Percentiles rank a stretch among this genome's conserved stretches.
Evolutionary conservation across 352 stramenopile species (phyloP).

Genomic region (Phytophthora syringae): DNA sequence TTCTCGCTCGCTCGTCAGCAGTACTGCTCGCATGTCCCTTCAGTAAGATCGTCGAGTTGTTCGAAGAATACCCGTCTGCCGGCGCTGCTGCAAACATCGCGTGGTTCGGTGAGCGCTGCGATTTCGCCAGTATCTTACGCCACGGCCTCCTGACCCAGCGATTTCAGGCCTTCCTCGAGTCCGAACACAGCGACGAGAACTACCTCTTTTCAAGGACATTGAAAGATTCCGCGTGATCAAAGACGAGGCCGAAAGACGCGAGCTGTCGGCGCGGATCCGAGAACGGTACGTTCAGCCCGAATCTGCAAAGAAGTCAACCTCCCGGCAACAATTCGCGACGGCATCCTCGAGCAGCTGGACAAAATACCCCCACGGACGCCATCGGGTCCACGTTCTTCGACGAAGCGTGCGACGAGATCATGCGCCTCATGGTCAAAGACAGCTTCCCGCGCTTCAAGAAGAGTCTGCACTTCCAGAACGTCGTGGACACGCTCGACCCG

Average conservation of each 20-base stretch:
- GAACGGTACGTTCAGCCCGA: constrained; percentile 65
- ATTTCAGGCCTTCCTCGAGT: constrained; percentile 70
- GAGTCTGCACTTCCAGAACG: constrained; percentile 64
- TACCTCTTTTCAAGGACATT: constrained; percentile 78
- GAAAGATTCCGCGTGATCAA: constrained; percentile 50
- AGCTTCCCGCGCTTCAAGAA: constrained; percentile 86
- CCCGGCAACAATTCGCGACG: constrained; percentile 63
- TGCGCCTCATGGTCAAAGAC: constrained; percentile 82
- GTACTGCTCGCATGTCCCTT: constrained; percentile 68
- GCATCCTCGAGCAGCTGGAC: constrained; percentile 31
- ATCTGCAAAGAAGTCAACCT: constrained; percentile 76
- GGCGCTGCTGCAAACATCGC: constrained; percentile 75
- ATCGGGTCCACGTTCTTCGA: constrained; percentile 59
- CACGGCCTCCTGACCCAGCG: constrained; percentile 65
- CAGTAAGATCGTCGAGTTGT: constrained; percentile 49
- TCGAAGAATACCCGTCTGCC: constrained; percentile 62
- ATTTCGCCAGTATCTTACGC: constrained; percentile 65
- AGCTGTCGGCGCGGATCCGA: constrained; percentile 49
- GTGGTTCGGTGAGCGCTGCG: constrained; percentile 74
- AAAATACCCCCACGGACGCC: constrained; percentile 31
- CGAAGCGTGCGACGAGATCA: constrained; percentile 74
- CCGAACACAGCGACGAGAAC: constrained; percentile 84
- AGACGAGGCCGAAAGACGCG: constrained; percentile 32
- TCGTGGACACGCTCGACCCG: constrained; percentile 70
- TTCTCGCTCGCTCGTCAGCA: constrained; percentile 54